Conservation (phyloP, 75 land plant species). For the Cryptomeria japonica region DNA sequence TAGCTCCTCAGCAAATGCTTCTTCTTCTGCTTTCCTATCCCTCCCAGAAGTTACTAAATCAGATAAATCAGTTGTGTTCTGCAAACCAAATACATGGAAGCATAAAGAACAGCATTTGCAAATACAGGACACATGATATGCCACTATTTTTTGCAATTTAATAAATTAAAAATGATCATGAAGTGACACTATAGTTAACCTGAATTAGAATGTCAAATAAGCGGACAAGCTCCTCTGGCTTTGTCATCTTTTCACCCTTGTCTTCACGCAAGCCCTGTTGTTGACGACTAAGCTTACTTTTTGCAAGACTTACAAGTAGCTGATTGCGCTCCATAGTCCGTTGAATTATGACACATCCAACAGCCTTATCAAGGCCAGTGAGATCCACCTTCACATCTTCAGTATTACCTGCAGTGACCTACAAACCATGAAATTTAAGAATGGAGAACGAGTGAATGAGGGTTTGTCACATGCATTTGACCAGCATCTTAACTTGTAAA, state of each 20-base stretch:
- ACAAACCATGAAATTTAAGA: conserved; percentile 7
- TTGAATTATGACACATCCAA: conserved; percentile 78
- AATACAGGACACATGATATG: background rate
- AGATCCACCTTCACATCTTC: conserved; percentile 87
- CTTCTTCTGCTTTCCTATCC: conserved; percentile 71
- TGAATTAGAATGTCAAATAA: conserved; percentile 85
- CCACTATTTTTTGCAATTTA: background rate
- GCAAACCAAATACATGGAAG: conserved; percentile 19
- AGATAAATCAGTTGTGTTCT: conserved; percentile 84
- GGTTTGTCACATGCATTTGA: background rate
- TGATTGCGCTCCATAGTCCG: conserved; percentile 88
- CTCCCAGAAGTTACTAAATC: conserved; percentile 92
- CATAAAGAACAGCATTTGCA: background rate
- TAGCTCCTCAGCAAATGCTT: conserved; percentile 65
- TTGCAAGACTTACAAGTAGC: conserved; percentile 64
- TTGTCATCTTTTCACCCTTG: conserved; percentile 63
- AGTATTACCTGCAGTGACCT: conserved; percentile 82
- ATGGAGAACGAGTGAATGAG: background rate
- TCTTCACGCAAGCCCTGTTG: conserved; percentile 45
- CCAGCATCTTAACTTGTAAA: background rate
- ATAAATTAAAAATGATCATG: background rate
- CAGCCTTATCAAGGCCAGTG: conserved; percentile 90
- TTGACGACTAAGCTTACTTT: conserved; percentile 56
- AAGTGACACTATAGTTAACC: conserved; percentile 31
- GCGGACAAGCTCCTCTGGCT: conserved; percentile 95